These are phyloP conservation scores for Fistulinella cinereoalba DNA, from an alignment of 1,284 basidiomycete genomes.

Conservation along the genomic window DNA sequence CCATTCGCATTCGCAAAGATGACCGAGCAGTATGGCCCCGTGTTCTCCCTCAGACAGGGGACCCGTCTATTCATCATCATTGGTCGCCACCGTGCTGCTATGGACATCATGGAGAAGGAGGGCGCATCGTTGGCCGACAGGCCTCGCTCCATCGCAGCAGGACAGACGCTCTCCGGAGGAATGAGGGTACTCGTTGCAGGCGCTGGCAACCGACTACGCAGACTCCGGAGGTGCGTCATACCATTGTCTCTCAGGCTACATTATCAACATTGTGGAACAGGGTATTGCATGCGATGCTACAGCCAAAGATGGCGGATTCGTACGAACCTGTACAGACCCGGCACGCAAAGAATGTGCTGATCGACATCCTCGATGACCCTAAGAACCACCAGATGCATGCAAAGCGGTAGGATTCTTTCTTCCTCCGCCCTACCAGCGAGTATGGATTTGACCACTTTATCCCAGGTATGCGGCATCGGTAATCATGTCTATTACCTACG, in stretches of 20 bases:
- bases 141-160: conserved; percentile 17
- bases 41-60: conserved; percentile 19
- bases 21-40: conserved; percentile 19
- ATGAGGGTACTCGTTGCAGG: conserved; percentile 7
- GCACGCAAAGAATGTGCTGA: conserved; percentile 47
- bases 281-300: conserved; percentile 53
- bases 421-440: not conserved
- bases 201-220: conserved; percentile 11
- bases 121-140: conserved; percentile 23
- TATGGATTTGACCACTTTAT: not conserved
- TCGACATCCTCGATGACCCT: conserved; percentile 52
- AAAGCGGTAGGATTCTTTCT: conserved; percentile 40
- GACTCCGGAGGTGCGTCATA: conserved; percentile 9
- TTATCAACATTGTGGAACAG: conserved; percentile 22
- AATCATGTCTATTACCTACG: conserved; percentile 64
- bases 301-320: conserved; percentile 43
- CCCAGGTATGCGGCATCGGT: conserved; percentile 60
- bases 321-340: conserved; percentile 48
- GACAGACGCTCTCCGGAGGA: conserved; percentile 18
- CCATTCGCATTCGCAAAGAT: conserved; percentile 17
- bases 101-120: conserved; percentile 29
- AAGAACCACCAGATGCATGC: conserved; percentile 51
- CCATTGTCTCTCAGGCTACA: not conserved
- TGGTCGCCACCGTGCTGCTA: conserved; percentile 16
- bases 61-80: conserved; percentile 12